Base-by-base conservation (phyloP, 2,329 filamentous ascomycete species). In the Beauveria asiatica region DNA sequence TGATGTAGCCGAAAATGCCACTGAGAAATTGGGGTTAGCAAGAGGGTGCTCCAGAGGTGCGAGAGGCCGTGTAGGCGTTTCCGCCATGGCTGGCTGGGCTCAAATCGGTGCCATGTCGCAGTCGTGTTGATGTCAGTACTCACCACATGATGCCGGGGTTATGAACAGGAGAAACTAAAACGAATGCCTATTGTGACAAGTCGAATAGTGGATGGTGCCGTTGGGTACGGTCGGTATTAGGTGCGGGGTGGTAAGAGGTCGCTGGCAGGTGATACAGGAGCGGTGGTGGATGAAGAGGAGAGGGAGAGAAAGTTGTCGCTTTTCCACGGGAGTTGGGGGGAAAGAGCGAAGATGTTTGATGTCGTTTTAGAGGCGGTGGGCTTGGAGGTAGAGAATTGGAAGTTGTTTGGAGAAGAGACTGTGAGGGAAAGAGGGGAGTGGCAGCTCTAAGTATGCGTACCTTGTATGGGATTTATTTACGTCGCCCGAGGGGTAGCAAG, bases 1-100 rank as follows among this genome's bases (percentile, higher is more conserved):
- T 97, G 81, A 97, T 90, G 83, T 97, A 97, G 71, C 93, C 93
- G 80, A 97, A 95, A 78, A 94, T 95, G 76, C 90, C 90, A 87
- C 90, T 93, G 66, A 63, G 62, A 62, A 45, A 50, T 63, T 50
- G 53, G 48, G 10, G 64, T 74, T 65, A 73, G 71, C 65, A 51
- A 42, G n/a, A 19, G 9, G 16, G 37, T n/a, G n/a, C n/a, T 11
- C 45, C 3, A 19, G 9, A 10, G 37, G 23, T n/a, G 44, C n/a
- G 23, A 21, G 46, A 33, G 45, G 37, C 21, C 16, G 44, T 9
- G 16, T n/a, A 10, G 27, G 13, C 27, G n/a, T 21, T 25, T 42
- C n/a, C 10, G 53, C 17, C 53, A 45, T 13, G 19, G 27, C 48
- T 30, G 9, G 49, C 49, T 19, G 37, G 49, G 7, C 33, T 6